phyloP scores from a whole-genome alignment of 345 rosid species.

The Luvunga scandens region DNA sequence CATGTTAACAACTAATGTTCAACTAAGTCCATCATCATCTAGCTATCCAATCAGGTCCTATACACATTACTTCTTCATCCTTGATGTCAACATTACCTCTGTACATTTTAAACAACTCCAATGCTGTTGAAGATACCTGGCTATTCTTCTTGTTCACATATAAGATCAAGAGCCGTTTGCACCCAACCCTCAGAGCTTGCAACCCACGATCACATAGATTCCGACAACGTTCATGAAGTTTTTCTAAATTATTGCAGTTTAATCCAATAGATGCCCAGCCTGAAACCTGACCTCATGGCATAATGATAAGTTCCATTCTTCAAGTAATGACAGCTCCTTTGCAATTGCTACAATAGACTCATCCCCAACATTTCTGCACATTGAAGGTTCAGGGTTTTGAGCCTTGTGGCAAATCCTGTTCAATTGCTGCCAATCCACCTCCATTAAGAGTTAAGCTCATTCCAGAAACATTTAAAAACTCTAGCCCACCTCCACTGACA shows the following conservation, averaged over 20 bases:
- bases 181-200: slow-evolving; percentile 59
- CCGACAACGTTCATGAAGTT: slow-evolving; percentile 66
- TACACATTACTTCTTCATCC: slow-evolving; percentile 43
- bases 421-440: slow-evolving; percentile 42
- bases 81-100: slow-evolving; percentile 44
- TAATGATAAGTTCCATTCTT: slow-evolving; percentile 70
- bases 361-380: slow-evolving; percentile 63
- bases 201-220: slow-evolving; percentile 59
- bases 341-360: slow-evolving; percentile 64
- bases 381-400: slow-evolving; percentile 53
- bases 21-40: slow-evolving; percentile 7
- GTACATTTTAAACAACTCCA: slow-evolving; percentile 50
- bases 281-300: slow-evolving; percentile 53
- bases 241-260: slow-evolving; percentile 53
- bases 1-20: neutral
- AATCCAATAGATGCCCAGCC: slow-evolving; percentile 67
- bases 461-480: slow-evolving; percentile 47
- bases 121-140: slow-evolving; percentile 29
- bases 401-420: slow-evolving; percentile 47
- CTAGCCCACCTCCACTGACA: slow-evolving; percentile 68
- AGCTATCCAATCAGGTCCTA: slow-evolving; percentile 54
- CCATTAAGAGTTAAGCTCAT: slow-evolving; percentile 21
- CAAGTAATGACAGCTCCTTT: slow-evolving; percentile 57
- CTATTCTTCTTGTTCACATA: slow-evolving; percentile 36
- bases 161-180: slow-evolving; percentile 51